These are phyloP conservation scores for Auricularia auricula-judae DNA, from an alignment of 768 basidiomycete species.

Conservation along the genomic window DNA sequence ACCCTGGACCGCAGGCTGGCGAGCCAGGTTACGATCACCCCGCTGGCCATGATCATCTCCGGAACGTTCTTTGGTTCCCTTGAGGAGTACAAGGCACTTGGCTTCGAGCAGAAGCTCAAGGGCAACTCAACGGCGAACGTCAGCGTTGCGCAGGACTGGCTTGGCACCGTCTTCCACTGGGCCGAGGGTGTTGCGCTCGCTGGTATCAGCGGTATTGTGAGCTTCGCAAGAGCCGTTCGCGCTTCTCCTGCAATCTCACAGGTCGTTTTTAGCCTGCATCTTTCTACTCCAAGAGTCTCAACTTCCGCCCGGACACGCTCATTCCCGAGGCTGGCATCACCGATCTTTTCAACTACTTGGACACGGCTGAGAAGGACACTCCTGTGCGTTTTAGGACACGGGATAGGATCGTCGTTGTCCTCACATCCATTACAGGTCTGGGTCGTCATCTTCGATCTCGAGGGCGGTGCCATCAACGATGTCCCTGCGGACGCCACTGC, in stretches of 20 bases:
- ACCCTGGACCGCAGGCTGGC: slow-evolving; percentile 3
- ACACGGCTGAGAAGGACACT: slow-evolving; percentile 3
- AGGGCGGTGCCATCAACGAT: slow-evolving; percentile 7
- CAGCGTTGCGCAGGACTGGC: not conserved
- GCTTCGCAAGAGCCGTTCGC: not conserved
- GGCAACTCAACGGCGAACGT: slow-evolving; percentile 2
- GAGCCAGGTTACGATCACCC: slow-evolving; percentile 3
- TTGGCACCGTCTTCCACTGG: slow-evolving; percentile 7
- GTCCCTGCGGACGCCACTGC: slow-evolving; percentile 3
- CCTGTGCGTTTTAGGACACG: not conserved
- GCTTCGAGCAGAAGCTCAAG: slow-evolving; percentile 2
- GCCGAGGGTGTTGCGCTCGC: slow-evolving; percentile 4
- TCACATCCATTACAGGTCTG: not conserved
- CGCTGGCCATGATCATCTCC: slow-evolving; percentile 6
- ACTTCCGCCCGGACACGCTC: slow-evolving; percentile 3
- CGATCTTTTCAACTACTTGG: slow-evolving; percentile 5
- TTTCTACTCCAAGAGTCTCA: slow-evolving; percentile 7
- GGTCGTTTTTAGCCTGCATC: not conserved
- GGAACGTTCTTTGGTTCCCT: slow-evolving; percentile 5
- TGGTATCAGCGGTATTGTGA: slow-evolving; percentile 3
- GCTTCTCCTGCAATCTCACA: not conserved
- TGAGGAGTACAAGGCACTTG: slow-evolving; percentile 1
- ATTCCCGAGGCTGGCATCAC: slow-evolving; percentile 3
- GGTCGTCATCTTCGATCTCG: slow-evolving; percentile 6
- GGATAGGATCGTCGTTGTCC: not conserved